These are phyloP conservation scores for Candida xyloterini DNA, from an alignment of 805 yeast species.

Conservation along the genomic window DNA sequence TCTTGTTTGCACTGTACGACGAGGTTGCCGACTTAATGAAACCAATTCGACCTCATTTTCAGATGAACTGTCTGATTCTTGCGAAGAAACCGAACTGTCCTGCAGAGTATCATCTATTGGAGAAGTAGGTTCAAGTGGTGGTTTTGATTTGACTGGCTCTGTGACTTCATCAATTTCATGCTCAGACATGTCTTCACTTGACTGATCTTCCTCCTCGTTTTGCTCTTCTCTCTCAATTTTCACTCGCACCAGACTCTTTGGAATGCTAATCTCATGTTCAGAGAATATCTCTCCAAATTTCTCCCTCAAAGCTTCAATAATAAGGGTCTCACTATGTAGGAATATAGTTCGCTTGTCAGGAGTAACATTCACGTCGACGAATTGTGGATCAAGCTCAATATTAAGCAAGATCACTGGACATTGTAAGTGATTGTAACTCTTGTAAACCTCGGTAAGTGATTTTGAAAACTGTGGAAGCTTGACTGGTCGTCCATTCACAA, in stretches of 20 bases:
- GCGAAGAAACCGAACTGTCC: too few species aligned
- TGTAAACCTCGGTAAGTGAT: constrained; percentile 70
- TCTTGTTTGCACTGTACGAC: too few species aligned
- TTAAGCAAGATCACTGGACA: constrained; percentile 68
- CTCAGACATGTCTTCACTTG: too few species aligned
- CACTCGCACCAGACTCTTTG: constrained; percentile 13
- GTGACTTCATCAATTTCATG: too few species aligned
- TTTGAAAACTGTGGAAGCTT: constrained; percentile 50
- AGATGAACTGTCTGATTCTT: too few species aligned
- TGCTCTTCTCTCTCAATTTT: constrained; percentile 3
- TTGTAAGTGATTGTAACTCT: constrained; percentile 67
- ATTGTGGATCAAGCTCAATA: constrained; percentile 47
- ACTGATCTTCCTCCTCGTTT: too few species aligned
- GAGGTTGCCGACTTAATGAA: too few species aligned
- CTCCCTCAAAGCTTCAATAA: constrained; percentile 55
- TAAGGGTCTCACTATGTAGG: constrained; percentile 60
- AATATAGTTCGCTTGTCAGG: constrained; percentile 83
- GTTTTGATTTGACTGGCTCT: too few species aligned
- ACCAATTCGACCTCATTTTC: too few species aligned
- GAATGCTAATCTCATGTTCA: constrained; percentile 26
- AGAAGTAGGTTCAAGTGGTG: too few species aligned
- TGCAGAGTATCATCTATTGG: too few species aligned
- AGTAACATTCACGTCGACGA: constrained; percentile 81
- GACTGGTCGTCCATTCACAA: constrained; percentile 76
- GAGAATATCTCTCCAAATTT: constrained; percentile 48